phyloP scores from a whole-genome alignment of 768 basidiomycete species.

The Lactarius quietus region DNA sequence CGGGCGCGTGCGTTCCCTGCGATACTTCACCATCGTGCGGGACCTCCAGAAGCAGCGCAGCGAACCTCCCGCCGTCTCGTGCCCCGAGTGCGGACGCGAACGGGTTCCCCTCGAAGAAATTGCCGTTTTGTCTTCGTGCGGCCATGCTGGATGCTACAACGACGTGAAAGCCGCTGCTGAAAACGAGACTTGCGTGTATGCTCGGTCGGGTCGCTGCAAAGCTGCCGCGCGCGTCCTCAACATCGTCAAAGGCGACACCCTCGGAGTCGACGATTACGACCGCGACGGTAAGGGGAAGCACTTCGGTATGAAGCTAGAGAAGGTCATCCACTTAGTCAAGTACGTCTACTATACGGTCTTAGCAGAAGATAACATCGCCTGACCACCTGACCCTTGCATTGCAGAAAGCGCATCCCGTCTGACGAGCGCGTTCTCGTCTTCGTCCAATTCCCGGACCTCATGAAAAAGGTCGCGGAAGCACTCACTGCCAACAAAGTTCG shows the following conservation, averaged over 20 bases:
- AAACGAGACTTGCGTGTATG: slow-evolving; percentile 78
- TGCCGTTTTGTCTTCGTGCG: slow-evolving; percentile 87
- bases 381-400: neutral
- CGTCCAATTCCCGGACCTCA: slow-evolving; percentile 94
- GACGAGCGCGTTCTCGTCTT: slow-evolving; percentile 86
- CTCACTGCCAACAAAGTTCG: slow-evolving; percentile 66
- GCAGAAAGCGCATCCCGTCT: slow-evolving; percentile 62
- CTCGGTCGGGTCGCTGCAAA: slow-evolving; percentile 62
- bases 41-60: slow-evolving; percentile 78
- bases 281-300: slow-evolving; percentile 72
- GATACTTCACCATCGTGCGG: slow-evolving; percentile 89
- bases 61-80: slow-evolving; percentile 53
- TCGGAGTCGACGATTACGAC: slow-evolving; percentile 75
- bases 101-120: slow-evolving; percentile 61
- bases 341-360: slow-evolving; percentile 36
- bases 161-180: slow-evolving; percentile 74
- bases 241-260: slow-evolving; percentile 72
- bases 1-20: slow-evolving; percentile 83
- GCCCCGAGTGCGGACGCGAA: slow-evolving; percentile 57
- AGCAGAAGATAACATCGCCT: neutral
- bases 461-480: slow-evolving; percentile 86
- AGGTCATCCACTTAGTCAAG: slow-evolving; percentile 73
- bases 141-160: slow-evolving; percentile 77
- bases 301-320: slow-evolving; percentile 80
- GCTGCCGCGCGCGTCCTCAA: slow-evolving; percentile 80